Evolutionary conservation across 129 eudicot species (phyloP).

Genomic region (Tagetes patula): DNA sequence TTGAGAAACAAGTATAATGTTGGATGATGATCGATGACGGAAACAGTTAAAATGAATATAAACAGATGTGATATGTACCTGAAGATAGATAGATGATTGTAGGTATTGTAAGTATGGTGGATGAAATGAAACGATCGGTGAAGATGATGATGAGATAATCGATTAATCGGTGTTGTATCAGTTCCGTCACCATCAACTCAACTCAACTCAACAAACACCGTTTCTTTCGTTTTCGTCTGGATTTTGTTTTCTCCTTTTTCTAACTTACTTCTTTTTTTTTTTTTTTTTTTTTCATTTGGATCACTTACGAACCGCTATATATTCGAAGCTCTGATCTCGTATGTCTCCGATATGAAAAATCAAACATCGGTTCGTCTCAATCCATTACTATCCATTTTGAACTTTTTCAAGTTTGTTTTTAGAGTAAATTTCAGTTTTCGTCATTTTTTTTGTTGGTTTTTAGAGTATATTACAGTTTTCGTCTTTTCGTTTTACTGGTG

Average conservation of each 20-base stretch:
- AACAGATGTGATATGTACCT: conserved; percentile 25
- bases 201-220: conserved; percentile 33
- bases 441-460: too few relatives aligned
- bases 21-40: conserved; percentile 21
- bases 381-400: too few relatives aligned
- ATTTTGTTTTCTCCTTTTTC: conserved; percentile 28
- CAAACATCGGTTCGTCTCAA: too few relatives aligned
- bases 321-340: too few relatives aligned
- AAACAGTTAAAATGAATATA: background rate
- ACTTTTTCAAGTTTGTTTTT: background rate
- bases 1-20: conserved; percentile 17
- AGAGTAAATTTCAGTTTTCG: too few relatives aligned
- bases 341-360: too few relatives aligned
- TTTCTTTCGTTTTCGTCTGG: conserved; percentile 41
- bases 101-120: conserved; percentile 11
- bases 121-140: conserved; percentile 27
- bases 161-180: conserved; percentile 12
- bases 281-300: too few relatives aligned
- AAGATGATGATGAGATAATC: conserved; percentile 42
- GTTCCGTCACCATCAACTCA: conserved; percentile 56
- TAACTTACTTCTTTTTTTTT: background rate
- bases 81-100: conserved; percentile 26
- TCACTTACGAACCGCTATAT: too few relatives aligned
- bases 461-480: too few relatives aligned
- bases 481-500: too few relatives aligned